phyloP scores from a whole-genome alignment of 768 basidiomycete species.

The Hortiboletus campestris region DNA sequence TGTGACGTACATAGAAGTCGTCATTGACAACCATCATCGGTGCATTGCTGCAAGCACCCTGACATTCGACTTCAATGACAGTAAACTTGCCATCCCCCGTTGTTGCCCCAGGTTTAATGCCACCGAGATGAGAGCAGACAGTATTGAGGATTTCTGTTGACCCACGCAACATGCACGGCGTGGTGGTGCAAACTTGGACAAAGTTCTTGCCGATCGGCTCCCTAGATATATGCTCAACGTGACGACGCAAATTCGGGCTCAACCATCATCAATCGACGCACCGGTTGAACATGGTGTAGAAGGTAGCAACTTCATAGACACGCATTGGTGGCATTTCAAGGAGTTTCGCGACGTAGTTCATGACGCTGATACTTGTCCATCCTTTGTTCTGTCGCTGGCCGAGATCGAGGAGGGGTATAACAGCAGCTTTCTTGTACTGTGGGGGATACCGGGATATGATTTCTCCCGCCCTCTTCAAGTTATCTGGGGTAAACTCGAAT shows the following conservation, averaged over 20 bases:
- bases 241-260: not conserved
- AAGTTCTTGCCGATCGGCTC: slow-evolving; percentile 94
- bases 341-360: slow-evolving; percentile 96
- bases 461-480: slow-evolving; percentile 80
- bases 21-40: slow-evolving; percentile 96
- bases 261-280: slow-evolving; percentile 33
- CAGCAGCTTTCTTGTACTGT: slow-evolving; percentile 98
- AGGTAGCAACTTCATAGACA: slow-evolving; percentile 98
- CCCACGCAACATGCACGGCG: slow-evolving; percentile 94
- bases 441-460: slow-evolving; percentile 93
- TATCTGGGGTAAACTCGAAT: slow-evolving; percentile 81
- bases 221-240: slow-evolving; percentile 37
- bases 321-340: slow-evolving; percentile 97
- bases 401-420: slow-evolving; percentile 94
- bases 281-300: slow-evolving; percentile 99
- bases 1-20: slow-evolving; percentile 83
- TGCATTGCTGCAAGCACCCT: slow-evolving; percentile 97
- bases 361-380: slow-evolving; percentile 97
- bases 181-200: slow-evolving; percentile 98
- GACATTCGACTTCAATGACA: slow-evolving; percentile 96
- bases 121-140: slow-evolving; percentile 78
- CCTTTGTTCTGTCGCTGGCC: slow-evolving; percentile 97
- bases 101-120: slow-evolving; percentile 85
- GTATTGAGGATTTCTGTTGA: slow-evolving; percentile 89
- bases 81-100: slow-evolving; percentile 97